These are phyloP conservation scores for Corymbia citriodora DNA, from an alignment of 441 rosid genomes.

Conservation along the genomic window DNA sequence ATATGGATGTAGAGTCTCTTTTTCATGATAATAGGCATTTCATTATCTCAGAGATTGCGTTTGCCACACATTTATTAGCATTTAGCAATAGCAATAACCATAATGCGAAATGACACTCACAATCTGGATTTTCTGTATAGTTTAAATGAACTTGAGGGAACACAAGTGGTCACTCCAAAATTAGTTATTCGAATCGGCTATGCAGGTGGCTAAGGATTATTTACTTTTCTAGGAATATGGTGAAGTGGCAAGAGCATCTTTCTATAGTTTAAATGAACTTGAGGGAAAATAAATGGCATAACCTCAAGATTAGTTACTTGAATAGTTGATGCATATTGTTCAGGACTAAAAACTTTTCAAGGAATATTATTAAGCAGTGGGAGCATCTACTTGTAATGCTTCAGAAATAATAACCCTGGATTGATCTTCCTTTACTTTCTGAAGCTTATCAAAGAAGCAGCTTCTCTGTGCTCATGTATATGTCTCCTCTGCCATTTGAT, in stretches of 20 bases:
- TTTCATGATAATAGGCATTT: background rate
- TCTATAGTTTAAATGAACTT: background rate
- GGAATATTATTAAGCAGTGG: background rate
- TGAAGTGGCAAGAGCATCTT: background rate
- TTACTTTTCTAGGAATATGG: background rate
- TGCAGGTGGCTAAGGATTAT: background rate
- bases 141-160: background rate
- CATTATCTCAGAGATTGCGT: background rate
- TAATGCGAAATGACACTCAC: background rate
- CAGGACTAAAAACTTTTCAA: background rate
- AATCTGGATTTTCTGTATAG: background rate
- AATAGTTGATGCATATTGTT: background rate
- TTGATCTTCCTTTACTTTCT: background rate
- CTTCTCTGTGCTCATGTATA: background rate
- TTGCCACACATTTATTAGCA: background rate
- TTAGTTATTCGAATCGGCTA: background rate
- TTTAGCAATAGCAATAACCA: background rate
- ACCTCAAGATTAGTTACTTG: background rate
- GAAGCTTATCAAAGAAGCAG: background rate
- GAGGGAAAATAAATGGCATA: background rate
- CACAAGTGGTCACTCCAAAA: background rate
- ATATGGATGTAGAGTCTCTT: background rate
- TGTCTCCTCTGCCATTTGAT: background rate
- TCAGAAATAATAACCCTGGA: background rate
- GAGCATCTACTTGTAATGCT: background rate